Percentiles rank a stretch among this genome's conserved stretches.
phyloP scores from a whole-genome alignment of 2,329 filamentous ascomycete species.

The Sclerotinia spermophila region DNA sequence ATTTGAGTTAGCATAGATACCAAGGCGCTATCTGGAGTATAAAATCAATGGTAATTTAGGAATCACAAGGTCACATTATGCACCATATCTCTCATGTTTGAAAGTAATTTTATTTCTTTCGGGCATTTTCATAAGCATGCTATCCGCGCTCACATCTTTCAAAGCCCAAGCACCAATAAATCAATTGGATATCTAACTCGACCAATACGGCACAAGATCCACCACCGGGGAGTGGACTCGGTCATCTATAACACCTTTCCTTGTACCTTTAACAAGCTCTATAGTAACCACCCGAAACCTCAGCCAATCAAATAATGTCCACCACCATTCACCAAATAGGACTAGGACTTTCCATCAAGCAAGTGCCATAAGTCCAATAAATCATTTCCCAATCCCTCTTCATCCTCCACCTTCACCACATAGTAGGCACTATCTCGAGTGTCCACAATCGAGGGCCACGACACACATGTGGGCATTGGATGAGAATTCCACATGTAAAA shows the following conservation, averaged over 20 bases:
- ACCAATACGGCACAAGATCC: not conserved
- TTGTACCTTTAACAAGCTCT: not conserved
- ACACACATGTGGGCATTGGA: not conserved
- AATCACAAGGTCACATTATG: slow-evolving; percentile 1
- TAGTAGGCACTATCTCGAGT: not conserved
- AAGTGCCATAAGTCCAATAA: not conserved
- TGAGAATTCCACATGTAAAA: no score
- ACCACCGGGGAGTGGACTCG: not conserved
- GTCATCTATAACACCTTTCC: not conserved
- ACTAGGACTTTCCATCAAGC: not conserved
- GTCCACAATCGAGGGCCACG: not conserved
- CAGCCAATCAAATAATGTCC: not conserved
- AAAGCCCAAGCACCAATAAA: not conserved
- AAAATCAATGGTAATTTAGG: slow-evolving; percentile 13
- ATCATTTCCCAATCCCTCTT: no score
- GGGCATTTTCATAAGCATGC: not conserved
- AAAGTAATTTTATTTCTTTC: not conserved
- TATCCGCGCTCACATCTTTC: not conserved
- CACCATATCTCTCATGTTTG: not conserved
- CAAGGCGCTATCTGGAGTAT: slow-evolving; percentile 15
- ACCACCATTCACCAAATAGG: not conserved
- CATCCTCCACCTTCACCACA: no score
- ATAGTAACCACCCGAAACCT: not conserved
- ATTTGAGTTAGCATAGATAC: slow-evolving; percentile 7
- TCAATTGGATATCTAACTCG: not conserved